Percentiles rank a stretch among this genome's conserved stretches.
Evolutionary conservation across 2,329 filamentous ascomycete species (phyloP).

Genomic region (Aotearoamyces nothofagi): DNA sequence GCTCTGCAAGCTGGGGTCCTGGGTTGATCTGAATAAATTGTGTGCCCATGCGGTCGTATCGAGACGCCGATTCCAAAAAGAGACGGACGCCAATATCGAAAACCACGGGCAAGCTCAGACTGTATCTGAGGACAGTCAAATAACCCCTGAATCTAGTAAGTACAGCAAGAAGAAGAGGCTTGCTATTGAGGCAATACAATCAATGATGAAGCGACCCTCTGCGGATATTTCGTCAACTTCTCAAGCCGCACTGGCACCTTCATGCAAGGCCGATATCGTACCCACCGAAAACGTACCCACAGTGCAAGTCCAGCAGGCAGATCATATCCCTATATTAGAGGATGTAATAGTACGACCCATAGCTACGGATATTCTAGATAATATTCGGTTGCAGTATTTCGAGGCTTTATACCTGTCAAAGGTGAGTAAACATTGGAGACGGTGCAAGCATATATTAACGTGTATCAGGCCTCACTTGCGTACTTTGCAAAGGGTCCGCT

Average conservation of each 20-base stretch:
- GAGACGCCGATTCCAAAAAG: too few relatives aligned
- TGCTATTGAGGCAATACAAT: constrained; percentile 49
- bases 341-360: constrained; percentile 17
- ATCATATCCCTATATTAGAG: background rate
- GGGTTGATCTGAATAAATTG: constrained; percentile 46
- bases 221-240: constrained; percentile 9
- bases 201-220: constrained; percentile 35
- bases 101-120: background rate
- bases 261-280: too few relatives aligned
- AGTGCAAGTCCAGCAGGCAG: constrained; percentile 1
- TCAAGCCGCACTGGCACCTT: constrained; percentile 1
- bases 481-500: constrained; percentile 76
- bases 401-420: constrained; percentile 48
- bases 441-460: constrained; percentile 25
- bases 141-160: constrained; percentile 11
- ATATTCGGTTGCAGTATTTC: constrained; percentile 41
- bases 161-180: constrained; percentile 34
- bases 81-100: too few relatives aligned
- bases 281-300: background rate
- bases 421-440: constrained; percentile 24
- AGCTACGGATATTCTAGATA: constrained; percentile 38
- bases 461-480: constrained; percentile 53
- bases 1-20: constrained; percentile 50
- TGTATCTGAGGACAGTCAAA: constrained; percentile 1
- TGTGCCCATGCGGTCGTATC: constrained; percentile 31